phyloP scores from a whole-genome alignment of 305 asterid species.

The Solanum chacoense region DNA sequence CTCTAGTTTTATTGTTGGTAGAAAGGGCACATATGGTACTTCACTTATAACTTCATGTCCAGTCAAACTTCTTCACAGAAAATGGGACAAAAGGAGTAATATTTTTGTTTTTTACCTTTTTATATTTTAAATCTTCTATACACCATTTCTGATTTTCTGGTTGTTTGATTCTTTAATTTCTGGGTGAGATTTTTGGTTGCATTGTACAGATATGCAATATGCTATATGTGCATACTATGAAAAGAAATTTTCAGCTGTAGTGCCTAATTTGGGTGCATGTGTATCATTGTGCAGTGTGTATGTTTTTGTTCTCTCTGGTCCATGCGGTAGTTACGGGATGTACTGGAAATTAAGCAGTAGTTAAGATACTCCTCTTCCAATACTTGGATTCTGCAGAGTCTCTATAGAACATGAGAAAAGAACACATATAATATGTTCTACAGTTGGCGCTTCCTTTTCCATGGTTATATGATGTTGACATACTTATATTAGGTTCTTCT shows the following conservation, averaged over 20 bases:
- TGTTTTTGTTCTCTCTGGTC: neutral
- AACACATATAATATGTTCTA: neutral
- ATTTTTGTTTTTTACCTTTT: neutral
- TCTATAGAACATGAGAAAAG: neutral
- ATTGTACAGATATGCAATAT: neutral
- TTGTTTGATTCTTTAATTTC: neutral
- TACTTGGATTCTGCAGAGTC: neutral
- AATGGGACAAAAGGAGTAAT: neutral
- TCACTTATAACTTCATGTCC: neutral
- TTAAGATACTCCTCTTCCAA: neutral
- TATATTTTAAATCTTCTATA: neutral
- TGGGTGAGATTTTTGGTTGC: neutral
- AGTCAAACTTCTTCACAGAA: neutral
- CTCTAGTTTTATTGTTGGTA: neutral
- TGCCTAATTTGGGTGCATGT: neutral
- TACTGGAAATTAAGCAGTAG: neutral
- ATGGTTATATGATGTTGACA: neutral
- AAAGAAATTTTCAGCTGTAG: neutral
- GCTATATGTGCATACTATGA: neutral
- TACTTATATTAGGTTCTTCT: neutral
- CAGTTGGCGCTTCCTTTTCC: neutral
- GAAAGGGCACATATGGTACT: neutral
- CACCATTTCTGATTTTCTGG: neutral
- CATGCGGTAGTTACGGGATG: neutral
- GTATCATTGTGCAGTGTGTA: neutral